Conservation (phyloP, 2,329 filamentous ascomycete genomes). For the Colletotrichum sp. region DNA sequence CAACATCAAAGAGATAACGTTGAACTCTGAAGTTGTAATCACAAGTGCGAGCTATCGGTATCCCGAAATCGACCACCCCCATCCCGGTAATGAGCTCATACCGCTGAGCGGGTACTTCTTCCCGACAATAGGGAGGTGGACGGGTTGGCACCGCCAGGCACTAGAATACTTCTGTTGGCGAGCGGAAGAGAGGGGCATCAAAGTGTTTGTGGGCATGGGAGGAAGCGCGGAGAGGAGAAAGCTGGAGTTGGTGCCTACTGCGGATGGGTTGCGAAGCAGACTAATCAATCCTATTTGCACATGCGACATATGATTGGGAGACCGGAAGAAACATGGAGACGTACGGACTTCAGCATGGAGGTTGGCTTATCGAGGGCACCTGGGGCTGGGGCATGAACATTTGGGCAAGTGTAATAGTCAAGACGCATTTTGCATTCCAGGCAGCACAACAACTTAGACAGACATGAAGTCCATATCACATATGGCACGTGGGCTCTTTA, state of each 20-base stretch:
- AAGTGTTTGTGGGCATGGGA: not conserved
- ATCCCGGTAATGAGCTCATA: not conserved
- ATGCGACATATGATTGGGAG: not conserved
- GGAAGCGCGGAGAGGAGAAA: not conserved
- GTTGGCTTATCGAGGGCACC: not conserved
- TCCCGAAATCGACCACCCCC: not conserved
- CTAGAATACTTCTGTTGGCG: not conserved
- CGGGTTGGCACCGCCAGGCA: not conserved
- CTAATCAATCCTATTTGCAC: not conserved
- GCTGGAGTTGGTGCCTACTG: not conserved
- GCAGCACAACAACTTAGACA: not conserved
- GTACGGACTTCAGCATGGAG: not conserved
- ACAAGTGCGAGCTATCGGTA: not conserved
- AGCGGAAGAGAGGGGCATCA: not conserved
- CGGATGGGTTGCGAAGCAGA: not conserved
- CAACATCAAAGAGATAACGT: not conserved
- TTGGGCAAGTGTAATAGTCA: not conserved
- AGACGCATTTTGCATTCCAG: not conserved
- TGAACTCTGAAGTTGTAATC: not conserved
- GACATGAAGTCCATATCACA: not conserved
- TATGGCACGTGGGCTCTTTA: not conserved
- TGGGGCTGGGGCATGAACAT: no score
- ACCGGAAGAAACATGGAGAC: not conserved
- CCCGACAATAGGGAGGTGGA: not conserved
- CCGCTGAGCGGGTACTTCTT: not conserved